Evolutionary conservation across 2,329 filamentous ascomycete species (phyloP).

Genomic region (Rhynchosporium secalis): DNA sequence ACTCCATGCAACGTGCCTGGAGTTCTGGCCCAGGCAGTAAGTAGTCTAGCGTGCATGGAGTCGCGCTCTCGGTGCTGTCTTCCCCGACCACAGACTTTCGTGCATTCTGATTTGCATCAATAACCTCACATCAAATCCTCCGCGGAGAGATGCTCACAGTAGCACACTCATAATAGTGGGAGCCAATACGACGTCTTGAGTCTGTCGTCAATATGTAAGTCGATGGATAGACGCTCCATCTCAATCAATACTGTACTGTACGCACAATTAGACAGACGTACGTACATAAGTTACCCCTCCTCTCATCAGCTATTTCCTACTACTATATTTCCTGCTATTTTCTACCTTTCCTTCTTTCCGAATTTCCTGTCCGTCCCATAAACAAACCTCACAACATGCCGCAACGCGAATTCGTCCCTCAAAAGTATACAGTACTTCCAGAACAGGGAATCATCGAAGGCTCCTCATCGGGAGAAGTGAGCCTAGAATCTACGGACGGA

Average conservation of each 20-base stretch:
- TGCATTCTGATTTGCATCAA: neutral
- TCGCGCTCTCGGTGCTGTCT: neutral
- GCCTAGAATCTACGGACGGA: constrained; percentile 29
- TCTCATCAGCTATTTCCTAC: too few relatives aligned
- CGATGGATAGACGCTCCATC: neutral
- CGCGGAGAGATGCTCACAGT: too few relatives aligned
- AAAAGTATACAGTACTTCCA: constrained; percentile 24
- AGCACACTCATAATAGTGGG: neutral
- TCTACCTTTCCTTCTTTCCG: neutral
- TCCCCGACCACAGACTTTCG: neutral
- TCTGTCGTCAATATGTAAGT: neutral
- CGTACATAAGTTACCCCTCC: constrained; percentile 14
- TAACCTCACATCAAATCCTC: neutral
- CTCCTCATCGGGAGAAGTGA: constrained; percentile 17
- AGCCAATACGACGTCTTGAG: neutral
- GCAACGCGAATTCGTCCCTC: constrained; percentile 31
- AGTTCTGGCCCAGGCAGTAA: neutral
- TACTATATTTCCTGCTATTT: too few relatives aligned
- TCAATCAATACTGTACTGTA: too few relatives aligned
- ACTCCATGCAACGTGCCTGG: neutral
- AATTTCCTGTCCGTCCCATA: neutral
- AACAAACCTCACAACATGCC: constrained; percentile 24
- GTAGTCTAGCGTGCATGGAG: neutral
- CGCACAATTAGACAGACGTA: neutral
- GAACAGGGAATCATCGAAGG: constrained; percentile 20